These are phyloP conservation scores for Ocimum tenuiflorum DNA, from an alignment of 257 asterid species.

Conservation along the genomic window DNA sequence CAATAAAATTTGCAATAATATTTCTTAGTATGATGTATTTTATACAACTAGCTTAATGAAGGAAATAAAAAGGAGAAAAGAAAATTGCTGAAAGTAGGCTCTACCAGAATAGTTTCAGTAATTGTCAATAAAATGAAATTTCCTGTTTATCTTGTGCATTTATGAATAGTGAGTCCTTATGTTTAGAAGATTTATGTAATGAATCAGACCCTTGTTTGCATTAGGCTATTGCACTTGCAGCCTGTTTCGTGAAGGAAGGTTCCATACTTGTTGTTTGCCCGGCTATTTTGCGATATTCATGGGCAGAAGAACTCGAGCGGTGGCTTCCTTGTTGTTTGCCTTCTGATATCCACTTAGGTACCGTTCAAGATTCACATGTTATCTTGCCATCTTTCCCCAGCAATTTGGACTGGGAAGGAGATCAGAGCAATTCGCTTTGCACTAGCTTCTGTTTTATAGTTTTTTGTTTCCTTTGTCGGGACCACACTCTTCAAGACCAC, in stretches of 20 bases:
- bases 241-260: slow-evolving; percentile 80
- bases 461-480: neutral
- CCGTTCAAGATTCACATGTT: slow-evolving; percentile 5
- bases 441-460: neutral
- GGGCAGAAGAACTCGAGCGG: slow-evolving; percentile 97
- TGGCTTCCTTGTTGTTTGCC: slow-evolving; percentile 90
- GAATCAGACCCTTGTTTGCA: slow-evolving; percentile 25
- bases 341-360: slow-evolving; percentile 91
- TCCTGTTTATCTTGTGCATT: slow-evolving; percentile 4
- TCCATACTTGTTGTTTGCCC: slow-evolving; percentile 90
- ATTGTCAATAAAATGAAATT: neutral
- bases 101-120: neutral
- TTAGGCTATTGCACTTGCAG: slow-evolving; percentile 86
- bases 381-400: neutral
- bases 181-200: neutral
- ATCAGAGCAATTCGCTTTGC: neutral
- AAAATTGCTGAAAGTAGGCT: neutral
- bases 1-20: neutral
- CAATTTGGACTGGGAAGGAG: neutral
- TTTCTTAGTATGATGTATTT: neutral
- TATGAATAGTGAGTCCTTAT: slow-evolving; percentile 1
- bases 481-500: neutral
- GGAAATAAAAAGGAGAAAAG: neutral
- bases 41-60: too few species aligned
- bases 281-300: slow-evolving; percentile 78